Percentiles rank a stretch among this genome's conserved stretches.
phyloP scores from a whole-genome alignment of 495 filamentous ascomycete species.

The Hypoxylon lienhwacheense region DNA sequence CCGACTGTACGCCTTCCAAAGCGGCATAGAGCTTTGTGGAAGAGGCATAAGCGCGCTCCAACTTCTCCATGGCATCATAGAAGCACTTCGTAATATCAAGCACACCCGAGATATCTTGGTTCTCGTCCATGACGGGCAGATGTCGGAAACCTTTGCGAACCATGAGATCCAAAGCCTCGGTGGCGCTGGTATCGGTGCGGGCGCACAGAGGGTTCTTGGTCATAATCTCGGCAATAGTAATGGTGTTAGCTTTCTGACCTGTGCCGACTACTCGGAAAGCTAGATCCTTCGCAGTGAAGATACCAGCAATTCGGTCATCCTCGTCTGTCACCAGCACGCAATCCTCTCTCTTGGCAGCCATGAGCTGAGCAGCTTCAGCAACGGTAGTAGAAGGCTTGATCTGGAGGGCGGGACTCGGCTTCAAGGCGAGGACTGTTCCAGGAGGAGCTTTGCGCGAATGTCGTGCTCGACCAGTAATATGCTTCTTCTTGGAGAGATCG shows the following conservation, averaged over 20 bases:
- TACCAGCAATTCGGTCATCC: conserved; percentile 95
- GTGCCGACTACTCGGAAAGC: conserved; percentile 94
- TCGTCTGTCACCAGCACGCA: conserved; percentile 99
- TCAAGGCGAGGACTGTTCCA: conserved; percentile 91
- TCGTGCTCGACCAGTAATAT: conserved; percentile 70
- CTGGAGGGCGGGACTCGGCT: conserved; percentile 92
- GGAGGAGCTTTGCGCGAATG: conserved; percentile 91
- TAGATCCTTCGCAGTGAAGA: conserved; percentile 98
- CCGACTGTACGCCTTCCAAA: conserved; percentile 97
- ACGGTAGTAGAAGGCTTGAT: conserved; percentile 96
- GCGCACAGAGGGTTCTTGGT: conserved; percentile 98
- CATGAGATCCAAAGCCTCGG: conserved; percentile 96
- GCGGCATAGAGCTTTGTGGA: conserved; percentile 96
- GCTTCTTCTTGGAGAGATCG: conserved; percentile 97
- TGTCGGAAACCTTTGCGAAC: conserved; percentile 97
- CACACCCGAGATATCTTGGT: conserved; percentile 97
- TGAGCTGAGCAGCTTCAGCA: conserved; percentile 94
- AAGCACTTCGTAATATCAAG: conserved; percentile 99
- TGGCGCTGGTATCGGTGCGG: conserved; percentile 95
- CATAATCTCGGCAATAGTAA: conserved; percentile 98
- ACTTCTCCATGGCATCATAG: conserved; percentile 99
- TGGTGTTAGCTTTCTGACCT: conserved; percentile 84
- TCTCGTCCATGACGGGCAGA: conserved; percentile 98
- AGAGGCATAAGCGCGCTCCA: conserved; percentile 94
- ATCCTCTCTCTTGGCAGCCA: conserved; percentile 98